Conservation (phyloP, 2,329 filamentous ascomycete genomes). For the Ilyonectria sp. region DNA sequence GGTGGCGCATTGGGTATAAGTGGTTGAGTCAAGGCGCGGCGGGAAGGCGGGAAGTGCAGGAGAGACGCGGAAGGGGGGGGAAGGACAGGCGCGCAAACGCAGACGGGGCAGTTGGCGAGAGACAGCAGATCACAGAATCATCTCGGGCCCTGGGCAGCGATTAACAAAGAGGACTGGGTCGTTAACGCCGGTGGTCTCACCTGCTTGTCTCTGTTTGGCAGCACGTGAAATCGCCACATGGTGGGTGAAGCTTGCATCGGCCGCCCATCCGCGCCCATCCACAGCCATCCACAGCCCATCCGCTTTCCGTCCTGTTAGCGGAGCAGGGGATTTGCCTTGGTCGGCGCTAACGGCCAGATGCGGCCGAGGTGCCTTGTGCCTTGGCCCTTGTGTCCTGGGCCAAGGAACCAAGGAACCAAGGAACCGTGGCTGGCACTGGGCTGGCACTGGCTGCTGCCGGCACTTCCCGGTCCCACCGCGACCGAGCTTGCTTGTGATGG, state of each 20-base stretch:
- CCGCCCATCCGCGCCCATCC: neutral
- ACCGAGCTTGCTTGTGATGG: constrained; percentile 7
- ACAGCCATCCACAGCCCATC: neutral
- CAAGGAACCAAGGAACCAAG: too few relatives aligned
- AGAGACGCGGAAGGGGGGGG: constrained; percentile 24
- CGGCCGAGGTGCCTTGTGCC: constrained; percentile 34
- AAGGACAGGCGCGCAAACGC: constrained; percentile 28
- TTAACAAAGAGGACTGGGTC: constrained; percentile 41
- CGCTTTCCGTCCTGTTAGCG: constrained; percentile 6
- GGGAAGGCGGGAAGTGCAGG: constrained; percentile 25
- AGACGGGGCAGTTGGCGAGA: constrained; percentile 37
- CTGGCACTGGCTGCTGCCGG: constrained; percentile 25
- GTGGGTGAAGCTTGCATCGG: constrained; percentile 40
- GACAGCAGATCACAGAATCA: constrained; percentile 42
- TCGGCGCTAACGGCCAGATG: constrained; percentile 33
- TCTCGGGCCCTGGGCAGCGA: constrained; percentile 36
- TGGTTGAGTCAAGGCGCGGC: constrained; percentile 33
- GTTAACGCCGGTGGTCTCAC: constrained; percentile 47
- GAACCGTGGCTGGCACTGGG: too few relatives aligned
- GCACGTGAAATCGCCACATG: constrained; percentile 51
- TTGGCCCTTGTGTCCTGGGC: constrained; percentile 8
- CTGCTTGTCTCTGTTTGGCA: constrained; percentile 42
- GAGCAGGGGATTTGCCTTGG: constrained; percentile 28
- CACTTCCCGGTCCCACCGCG: constrained; percentile 32
- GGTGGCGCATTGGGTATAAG: constrained; percentile 49